phyloP scores from a whole-genome alignment of 2,329 filamentous ascomycete species.

The Iodosphaeria phyllophila region DNA sequence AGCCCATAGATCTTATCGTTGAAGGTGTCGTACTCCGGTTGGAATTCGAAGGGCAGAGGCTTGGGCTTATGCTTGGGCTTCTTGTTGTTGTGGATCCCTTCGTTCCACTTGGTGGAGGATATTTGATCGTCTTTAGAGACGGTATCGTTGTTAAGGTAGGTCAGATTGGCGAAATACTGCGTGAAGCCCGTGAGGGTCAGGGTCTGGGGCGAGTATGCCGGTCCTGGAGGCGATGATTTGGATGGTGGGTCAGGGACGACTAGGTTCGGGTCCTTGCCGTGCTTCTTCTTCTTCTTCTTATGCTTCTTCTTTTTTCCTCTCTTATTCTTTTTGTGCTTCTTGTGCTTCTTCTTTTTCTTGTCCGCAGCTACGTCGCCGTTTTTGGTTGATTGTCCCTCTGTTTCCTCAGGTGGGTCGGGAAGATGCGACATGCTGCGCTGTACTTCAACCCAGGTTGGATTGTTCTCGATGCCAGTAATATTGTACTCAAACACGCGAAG shows the following conservation, averaged over 20 bases:
- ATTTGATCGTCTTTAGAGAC: constrained; percentile 12
- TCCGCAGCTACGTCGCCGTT: constrained; percentile 8
- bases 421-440: constrained; percentile 4
- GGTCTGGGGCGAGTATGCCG: constrained; percentile 74
- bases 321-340: too few relatives aligned
- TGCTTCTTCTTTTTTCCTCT: too few relatives aligned
- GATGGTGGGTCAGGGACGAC: constrained; percentile 54
- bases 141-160: constrained; percentile 62
- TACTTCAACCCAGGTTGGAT: constrained; percentile 21
- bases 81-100: constrained; percentile 44
- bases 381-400: too few relatives aligned
- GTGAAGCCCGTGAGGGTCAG: constrained; percentile 65
- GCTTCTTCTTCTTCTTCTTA: constrained; percentile 26
- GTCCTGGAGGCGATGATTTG: constrained; percentile 56
- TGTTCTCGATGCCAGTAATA: constrained; percentile 52
- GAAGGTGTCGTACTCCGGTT: constrained; percentile 75
- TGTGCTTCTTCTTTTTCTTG: constrained; percentile 23
- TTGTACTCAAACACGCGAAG: constrained; percentile 92
- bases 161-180: constrained; percentile 93
- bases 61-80: constrained; percentile 34
- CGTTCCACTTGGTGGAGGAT: constrained; percentile 33
- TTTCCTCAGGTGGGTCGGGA: constrained; percentile 1
- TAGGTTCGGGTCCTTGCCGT: constrained; percentile 39
- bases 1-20: constrained; percentile 58
- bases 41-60: constrained; percentile 48